Percentiles rank a stretch among this genome's conserved stretches.
Conservation (phyloP, 768 basidiomycete genomes). For the Suillus bovinus region DNA sequence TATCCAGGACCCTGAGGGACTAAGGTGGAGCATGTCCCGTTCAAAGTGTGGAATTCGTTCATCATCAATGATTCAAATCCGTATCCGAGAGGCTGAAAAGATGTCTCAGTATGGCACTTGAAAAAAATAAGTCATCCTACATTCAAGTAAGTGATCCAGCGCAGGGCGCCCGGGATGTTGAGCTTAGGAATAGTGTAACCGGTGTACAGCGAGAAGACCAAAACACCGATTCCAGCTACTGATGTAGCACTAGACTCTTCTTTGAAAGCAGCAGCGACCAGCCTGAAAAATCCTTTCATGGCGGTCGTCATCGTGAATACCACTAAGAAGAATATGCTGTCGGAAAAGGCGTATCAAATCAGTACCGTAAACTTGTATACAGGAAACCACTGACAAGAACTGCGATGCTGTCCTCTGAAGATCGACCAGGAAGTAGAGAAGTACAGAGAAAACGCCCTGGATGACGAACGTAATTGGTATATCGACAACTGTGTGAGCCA, state of each 20-base stretch:
- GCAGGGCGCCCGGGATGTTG: slow-evolving; percentile 66
- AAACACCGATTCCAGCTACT: slow-evolving; percentile 50
- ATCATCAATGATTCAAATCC: slow-evolving; percentile 69
- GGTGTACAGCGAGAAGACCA: slow-evolving; percentile 56
- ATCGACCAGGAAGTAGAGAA: slow-evolving; percentile 62
- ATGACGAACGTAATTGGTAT: slow-evolving; percentile 42
- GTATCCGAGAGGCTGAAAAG: not conserved
- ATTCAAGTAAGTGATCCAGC: slow-evolving; percentile 68
- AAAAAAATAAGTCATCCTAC: slow-evolving; percentile 29
- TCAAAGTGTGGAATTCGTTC: slow-evolving; percentile 78
- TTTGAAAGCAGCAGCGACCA: slow-evolving; percentile 58
- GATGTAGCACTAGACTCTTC: slow-evolving; percentile 64
- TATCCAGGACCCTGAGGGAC: slow-evolving; percentile 68
- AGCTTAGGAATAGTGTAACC: slow-evolving; percentile 62
- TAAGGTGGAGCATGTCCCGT: slow-evolving; percentile 59
- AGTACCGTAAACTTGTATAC: not conserved
- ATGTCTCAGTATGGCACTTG: not conserved
- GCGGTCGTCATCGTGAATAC: slow-evolving; percentile 57
- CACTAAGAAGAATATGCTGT: slow-evolving; percentile 60
- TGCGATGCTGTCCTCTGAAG: slow-evolving; percentile 55
- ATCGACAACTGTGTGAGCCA: slow-evolving; percentile 49
- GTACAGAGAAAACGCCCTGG: slow-evolving; percentile 35
- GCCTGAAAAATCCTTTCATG: slow-evolving; percentile 79
- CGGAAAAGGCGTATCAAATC: slow-evolving; percentile 10
- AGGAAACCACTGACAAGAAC: slow-evolving; percentile 61